Evolutionary conservation across 78 protist genomes (phyloP), one percentile per base, ranked within the genome.

Genomic region (Guillardia theta): DNA sequence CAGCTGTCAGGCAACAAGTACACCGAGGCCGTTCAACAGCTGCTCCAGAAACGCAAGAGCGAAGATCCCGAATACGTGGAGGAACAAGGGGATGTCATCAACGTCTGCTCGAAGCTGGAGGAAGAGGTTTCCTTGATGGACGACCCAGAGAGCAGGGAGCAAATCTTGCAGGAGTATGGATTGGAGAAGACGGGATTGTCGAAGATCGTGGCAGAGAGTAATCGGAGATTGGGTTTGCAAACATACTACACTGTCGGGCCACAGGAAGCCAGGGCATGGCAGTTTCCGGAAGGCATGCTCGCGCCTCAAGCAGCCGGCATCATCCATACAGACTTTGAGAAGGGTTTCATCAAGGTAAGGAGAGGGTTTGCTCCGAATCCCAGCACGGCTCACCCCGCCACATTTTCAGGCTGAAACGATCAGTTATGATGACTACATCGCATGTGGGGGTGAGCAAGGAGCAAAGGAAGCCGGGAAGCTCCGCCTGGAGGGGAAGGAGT

Each of bases 401-500:
- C n/a, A n/a, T n/a, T n/a, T n/a, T n/a, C n/a, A n/a, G n/a, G 95
- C 95, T 0, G 95, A 93, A 78, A 78, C 92, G 54, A n/a, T 93
- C 33, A 48, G 54, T 15, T 93, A 77, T 53, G 80, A 36, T 41
- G 95, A 93, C 92, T 62, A 44, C 33, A 53, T 77, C 37, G 44
- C 48, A 15, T 1, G 2, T 30, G 27, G 70, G 70, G 83, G 83
- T 1, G 88, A 77, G 88, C 9, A 15, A n/a, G 44, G 12, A 76
- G 78, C 90, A 10, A 88, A 88, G 48, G 95, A 87, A 48, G 41
- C 30, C 2, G 95, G 95, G 10, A 5, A 27, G 64, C 3, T 78
- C 50, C 93, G 95, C 1, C 0, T 64, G 27, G 95, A 94, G 88
- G 95, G 95, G 48, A 94, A 94, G 88, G 95, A 94, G 64, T 94